Conservation (phyloP, 768 basidiomycete genomes). For the Boletus patriciae region DNA sequence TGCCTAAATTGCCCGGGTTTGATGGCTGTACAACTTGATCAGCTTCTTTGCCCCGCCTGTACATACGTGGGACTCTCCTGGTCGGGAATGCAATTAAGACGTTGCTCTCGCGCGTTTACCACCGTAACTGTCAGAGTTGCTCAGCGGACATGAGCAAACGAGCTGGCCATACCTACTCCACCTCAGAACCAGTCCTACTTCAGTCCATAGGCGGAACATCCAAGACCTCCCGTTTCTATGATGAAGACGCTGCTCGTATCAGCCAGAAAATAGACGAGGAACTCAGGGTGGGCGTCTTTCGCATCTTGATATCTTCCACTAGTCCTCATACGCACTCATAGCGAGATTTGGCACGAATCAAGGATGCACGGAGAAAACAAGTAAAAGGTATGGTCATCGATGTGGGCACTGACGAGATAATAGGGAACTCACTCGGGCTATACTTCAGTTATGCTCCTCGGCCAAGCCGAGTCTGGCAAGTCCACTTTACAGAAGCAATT, state of each 20-base stretch:
- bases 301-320: neutral
- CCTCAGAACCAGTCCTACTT: constrained; percentile 33
- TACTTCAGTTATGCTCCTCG: constrained; percentile 64
- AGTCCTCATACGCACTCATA: constrained; percentile 25
- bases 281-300: constrained; percentile 41
- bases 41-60: constrained; percentile 37
- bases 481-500: constrained; percentile 86
- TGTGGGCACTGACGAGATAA: neutral
- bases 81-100: constrained; percentile 34
- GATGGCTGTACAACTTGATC: constrained; percentile 33
- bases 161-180: constrained; percentile 29
- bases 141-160: constrained; percentile 29
- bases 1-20: constrained; percentile 26
- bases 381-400: constrained; percentile 48
- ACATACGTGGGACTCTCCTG: constrained; percentile 37
- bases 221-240: constrained; percentile 37
- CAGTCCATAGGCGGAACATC: constrained; percentile 33
- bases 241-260: constrained; percentile 45
- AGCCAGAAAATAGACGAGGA: constrained; percentile 60
- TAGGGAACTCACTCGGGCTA: constrained; percentile 5
- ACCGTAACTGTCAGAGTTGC: constrained; percentile 11
- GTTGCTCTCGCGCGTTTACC: constrained; percentile 20
- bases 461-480: constrained; percentile 81
- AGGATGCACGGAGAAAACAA: constrained; percentile 45
- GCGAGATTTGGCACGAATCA: constrained; percentile 50